Conservation (phyloP, 2,329 filamentous ascomycete genomes). For the Botrytis paeoniae region DNA sequence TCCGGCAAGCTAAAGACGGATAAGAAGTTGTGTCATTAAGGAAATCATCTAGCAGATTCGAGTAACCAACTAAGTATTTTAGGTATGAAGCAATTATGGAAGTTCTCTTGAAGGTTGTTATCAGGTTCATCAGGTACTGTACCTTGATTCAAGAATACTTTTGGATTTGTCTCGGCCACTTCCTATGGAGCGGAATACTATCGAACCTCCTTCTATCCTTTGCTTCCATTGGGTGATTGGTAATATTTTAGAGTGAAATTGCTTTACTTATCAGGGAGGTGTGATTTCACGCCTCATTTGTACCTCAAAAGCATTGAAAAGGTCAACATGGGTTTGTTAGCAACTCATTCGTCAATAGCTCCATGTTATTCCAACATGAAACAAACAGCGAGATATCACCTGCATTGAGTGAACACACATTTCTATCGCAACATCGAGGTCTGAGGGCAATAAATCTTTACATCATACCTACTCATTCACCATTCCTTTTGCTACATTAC, state of each 20-base stretch:
- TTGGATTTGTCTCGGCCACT: not conserved
- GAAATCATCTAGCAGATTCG: not conserved
- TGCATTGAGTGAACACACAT: not conserved
- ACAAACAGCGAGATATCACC: constrained; percentile 1
- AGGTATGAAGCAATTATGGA: not conserved
- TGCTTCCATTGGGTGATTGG: not conserved
- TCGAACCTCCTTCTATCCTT: not conserved
- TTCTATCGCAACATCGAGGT: not conserved
- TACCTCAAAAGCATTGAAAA: not conserved
- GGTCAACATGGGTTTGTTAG: not conserved
- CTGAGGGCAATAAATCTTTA: not conserved
- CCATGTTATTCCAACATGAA: not conserved
- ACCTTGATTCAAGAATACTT: not conserved
- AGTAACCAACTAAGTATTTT: not conserved
- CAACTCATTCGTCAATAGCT: not conserved
- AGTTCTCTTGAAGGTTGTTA: not conserved
- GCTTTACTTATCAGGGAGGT: not conserved
- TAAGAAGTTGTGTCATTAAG: not conserved
- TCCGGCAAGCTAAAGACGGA: not conserved
- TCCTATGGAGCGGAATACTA: not conserved
- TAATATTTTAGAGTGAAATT: not conserved
- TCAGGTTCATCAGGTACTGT: not conserved
- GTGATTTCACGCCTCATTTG: not conserved
- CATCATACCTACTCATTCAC: not conserved
- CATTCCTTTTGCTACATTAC: not conserved